These are phyloP conservation scores for Pseudogymnoascus sp. DNA, from an alignment of 2,329 filamentous ascomycete genomes.

Conservation along the genomic window DNA sequence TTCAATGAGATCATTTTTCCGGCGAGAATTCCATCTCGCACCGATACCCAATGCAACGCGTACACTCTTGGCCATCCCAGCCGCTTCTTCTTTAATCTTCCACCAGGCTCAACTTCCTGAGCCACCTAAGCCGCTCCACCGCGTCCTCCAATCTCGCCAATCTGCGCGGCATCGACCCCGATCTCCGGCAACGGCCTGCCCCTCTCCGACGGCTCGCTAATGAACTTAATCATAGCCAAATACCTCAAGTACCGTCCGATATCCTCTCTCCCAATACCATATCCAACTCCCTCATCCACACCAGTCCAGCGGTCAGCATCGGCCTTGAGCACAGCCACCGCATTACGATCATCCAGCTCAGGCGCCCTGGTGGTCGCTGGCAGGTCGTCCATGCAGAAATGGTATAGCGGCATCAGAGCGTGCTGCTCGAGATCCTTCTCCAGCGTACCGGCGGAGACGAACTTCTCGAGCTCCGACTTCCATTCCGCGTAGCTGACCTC, in stretches of 20 bases:
- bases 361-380: slow-evolving; percentile 59
- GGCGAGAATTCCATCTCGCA: not conserved
- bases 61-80: not conserved
- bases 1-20: slow-evolving; percentile 4
- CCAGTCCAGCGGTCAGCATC: slow-evolving; percentile 37
- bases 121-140: slow-evolving; percentile 10
- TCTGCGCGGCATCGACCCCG: slow-evolving; percentile 10
- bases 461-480: slow-evolving; percentile 55
- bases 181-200: slow-evolving; percentile 15
- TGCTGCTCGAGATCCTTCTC: slow-evolving; percentile 45
- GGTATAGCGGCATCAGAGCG: slow-evolving; percentile 61
- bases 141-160: slow-evolving; percentile 12
- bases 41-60: slow-evolving; percentile 2
- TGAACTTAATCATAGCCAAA: slow-evolving; percentile 17
- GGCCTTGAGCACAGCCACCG: slow-evolving; percentile 52
- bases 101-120: slow-evolving; percentile 22
- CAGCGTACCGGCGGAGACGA: slow-evolving; percentile 43
- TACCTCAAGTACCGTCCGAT: slow-evolving; percentile 18
- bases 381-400: slow-evolving; percentile 59
- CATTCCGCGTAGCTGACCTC: slow-evolving; percentile 60
- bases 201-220: slow-evolving; percentile 10
- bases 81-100: not conserved
- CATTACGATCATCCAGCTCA: slow-evolving; percentile 59
- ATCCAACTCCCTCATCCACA: slow-evolving; percentile 17
- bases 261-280: slow-evolving; percentile 16